phyloP scores from a whole-genome alignment of 2,329 filamentous ascomycete genomes.

The Exophiala spinifera region DNA sequence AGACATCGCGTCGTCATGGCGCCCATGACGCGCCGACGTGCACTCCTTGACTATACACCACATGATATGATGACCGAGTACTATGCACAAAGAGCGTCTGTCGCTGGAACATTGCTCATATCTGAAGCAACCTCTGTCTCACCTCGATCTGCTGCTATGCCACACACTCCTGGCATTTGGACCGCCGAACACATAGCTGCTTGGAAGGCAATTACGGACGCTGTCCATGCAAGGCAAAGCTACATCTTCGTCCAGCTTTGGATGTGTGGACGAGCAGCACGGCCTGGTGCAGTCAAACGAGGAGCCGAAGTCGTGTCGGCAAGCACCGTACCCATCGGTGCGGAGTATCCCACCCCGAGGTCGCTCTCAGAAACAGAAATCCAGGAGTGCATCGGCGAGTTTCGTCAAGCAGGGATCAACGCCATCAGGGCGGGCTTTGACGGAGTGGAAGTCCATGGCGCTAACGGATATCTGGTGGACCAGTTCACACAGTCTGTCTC shows the following conservation, averaged over 20 bases:
- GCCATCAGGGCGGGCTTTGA: conserved; percentile 57
- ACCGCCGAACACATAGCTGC: conserved; percentile 41
- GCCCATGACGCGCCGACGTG: conserved; percentile 55
- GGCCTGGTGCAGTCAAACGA: conserved; percentile 32
- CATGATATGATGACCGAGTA: conserved; percentile 40
- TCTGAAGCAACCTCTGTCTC: conserved; percentile 24
- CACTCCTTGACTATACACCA: conserved; percentile 37
- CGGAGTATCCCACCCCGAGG: conserved; percentile 22
- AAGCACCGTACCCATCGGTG: background rate
- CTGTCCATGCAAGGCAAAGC: conserved; percentile 50
- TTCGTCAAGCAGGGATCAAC: conserved; percentile 46
- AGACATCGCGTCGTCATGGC: conserved; percentile 52
- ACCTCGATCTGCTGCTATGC: conserved; percentile 4
- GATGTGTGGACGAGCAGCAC: conserved; percentile 56
- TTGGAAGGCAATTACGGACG: conserved; percentile 52
- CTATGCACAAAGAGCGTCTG: conserved; percentile 38
- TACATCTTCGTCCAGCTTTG: conserved; percentile 52
- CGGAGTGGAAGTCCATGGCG: conserved; percentile 46
- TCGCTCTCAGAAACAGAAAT: conserved; percentile 43
- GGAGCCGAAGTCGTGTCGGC: conserved; percentile 26
- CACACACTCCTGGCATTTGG: conserved; percentile 17
- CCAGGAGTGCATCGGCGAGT: conserved; percentile 40
- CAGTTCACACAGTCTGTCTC: conserved; percentile 51
- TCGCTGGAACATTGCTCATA: conserved; percentile 38
- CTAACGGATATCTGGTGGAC: conserved; percentile 51